These are phyloP conservation scores for Calocybe indica DNA, from an alignment of 768 basidiomycete species.

Conservation along the genomic window DNA sequence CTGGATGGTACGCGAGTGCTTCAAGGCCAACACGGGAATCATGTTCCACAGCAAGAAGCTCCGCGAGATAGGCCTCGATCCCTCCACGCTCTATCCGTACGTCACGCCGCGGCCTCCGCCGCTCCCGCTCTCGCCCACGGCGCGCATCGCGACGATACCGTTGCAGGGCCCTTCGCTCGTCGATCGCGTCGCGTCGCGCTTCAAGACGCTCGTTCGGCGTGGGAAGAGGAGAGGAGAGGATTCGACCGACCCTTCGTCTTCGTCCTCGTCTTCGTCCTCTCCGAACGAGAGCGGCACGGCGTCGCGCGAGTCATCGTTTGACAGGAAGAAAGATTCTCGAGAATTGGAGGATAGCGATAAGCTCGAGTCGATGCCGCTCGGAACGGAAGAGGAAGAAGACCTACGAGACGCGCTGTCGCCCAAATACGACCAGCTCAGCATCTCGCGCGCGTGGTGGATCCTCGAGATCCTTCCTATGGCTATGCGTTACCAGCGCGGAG, in stretches of 20 bases:
- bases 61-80: constrained; percentile 37
- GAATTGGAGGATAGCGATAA: neutral
- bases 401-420: constrained; percentile 41
- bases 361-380: neutral
- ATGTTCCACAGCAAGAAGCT: constrained; percentile 49
- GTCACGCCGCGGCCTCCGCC: constrained; percentile 28
- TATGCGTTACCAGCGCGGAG: constrained; percentile 29
- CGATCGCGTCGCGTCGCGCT: constrained; percentile 5
- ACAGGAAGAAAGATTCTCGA: neutral
- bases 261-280: neutral
- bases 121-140: constrained; percentile 10
- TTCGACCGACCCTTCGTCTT: neutral
- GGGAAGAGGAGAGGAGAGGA: neutral
- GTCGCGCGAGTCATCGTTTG: no score
- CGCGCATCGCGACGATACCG: constrained; percentile 1
- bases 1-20: constrained; percentile 71
- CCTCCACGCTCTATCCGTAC: constrained; percentile 27
- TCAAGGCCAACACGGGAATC: constrained; percentile 51
- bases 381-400: constrained; percentile 46
- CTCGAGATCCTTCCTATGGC: constrained; percentile 44
- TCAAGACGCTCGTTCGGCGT: neutral
- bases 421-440: constrained; percentile 44
- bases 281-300: neutral
- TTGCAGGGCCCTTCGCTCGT: neutral
- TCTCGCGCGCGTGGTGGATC: constrained; percentile 47